Base-by-base conservation (phyloP, 2,329 filamentous ascomycete genomes). In the Ophiocordyceps camponoti-leonardi region DNA sequence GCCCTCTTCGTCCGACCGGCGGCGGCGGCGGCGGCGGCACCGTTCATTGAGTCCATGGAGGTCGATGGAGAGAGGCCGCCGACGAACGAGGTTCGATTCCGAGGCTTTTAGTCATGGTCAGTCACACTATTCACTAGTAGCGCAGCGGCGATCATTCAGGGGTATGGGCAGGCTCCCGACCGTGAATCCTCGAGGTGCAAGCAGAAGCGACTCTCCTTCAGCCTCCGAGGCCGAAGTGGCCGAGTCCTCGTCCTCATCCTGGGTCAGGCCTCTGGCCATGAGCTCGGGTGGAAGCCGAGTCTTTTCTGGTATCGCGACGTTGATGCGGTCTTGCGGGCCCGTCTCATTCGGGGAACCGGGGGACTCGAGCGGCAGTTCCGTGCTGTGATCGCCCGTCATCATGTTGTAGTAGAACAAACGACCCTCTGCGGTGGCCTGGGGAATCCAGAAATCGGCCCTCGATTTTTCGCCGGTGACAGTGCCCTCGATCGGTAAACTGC, bases 401-500 rank as follows among this genome's bases (percentile, higher is more conserved):
- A 90, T 96, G 63, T 98, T 98, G 72, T 94, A 96, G 66, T 96
- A 98, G 64, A 93, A 98, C 22, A 98, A 66, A 47, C 88, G 77
- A 45, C 92, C 92, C 60, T 96, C 88, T 1, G 86, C 78, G 0
- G 92, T 98, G 14, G 88, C 92, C 67, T 98, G 92, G 18, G 92
- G 92, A 53, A 98, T 94, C 92, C 92, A 98, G 60, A 94, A 98
- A 52, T 93, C 90, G 42, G 90, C 87, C 60, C 90, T 81, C 54
- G 92, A 88, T 57, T 85, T 83, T 56, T 81, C 80, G 50, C 50
- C 57, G 16, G 63, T 63, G 42, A 73, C 73, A 19, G 72, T 70
- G 44, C 79, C 79, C 56, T 93, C 86, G 44, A 86, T 72, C 6
- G 83, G 80, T 44, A 85, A 62, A 48, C 74, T 69, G 59, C 53